Evolutionary conservation across 2,329 filamentous ascomycete genomes (phyloP), one percentile per base, ranked within the genome.

Genomic region (Penicillium verrucosum): DNA sequence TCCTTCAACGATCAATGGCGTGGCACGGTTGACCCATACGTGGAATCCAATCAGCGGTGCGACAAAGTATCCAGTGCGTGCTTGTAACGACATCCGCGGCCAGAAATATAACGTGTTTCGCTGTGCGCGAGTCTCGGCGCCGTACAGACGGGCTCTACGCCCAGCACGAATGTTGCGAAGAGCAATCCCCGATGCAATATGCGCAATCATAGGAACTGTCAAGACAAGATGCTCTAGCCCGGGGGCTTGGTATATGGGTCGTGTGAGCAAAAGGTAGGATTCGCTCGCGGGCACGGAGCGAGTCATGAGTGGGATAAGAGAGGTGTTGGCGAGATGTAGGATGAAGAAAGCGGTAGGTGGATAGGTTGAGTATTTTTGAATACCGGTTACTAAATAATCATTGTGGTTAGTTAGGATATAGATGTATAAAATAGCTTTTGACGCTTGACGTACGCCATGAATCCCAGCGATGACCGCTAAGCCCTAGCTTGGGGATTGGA

Each of bases 341-440:
- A 85, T 80, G 34, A 88, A 82, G 77, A 93, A 96, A 63, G 90
- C 77, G 60, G 85, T 85, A 69, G 90, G 92, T 62, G 89, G 85
- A 77, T 96, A 95, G 64, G 89, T 91, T 1, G 91, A 94, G 80
- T 96, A 96, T 72, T 86, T 88, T 74, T 97, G 94, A 36, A 94
- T 81, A 46, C 89, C 85, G 5, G 82, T 82, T 51, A 95, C 88
- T 90, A 61, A 9, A 18, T 32, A 30, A 54, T 51, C 23, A 11
- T 34, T 11, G 21, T 36, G 21, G 42, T 47, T 45, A 50, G 42
- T 47, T 45, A 50, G 46, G 23, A 18, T 16, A 29, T 32, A 14
- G 30, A 32, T 32, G 30, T 32, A 29, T 50, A 23, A 30, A 34
- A 40, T 25, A 32, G 42, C 18, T 43, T 42, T 37, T 11, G 16